Evolutionary conservation across 2,329 filamentous ascomycete species (phyloP).

Genomic region (Drechslerella stenobrocha): DNA sequence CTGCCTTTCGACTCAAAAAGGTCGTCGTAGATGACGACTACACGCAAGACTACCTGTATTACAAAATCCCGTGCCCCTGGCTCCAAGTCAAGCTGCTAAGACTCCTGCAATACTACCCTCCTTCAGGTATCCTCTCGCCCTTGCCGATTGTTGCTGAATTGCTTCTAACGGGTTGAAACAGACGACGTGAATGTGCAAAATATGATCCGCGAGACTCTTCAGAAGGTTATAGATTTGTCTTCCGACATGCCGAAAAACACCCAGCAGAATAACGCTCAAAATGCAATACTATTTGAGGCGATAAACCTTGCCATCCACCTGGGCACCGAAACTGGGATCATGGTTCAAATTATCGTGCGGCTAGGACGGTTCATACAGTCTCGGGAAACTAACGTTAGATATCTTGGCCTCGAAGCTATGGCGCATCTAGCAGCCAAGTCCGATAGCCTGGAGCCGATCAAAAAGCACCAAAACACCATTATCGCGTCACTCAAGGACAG

Average conservation of each 20-base stretch:
- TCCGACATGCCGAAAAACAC: conserved; percentile 97
- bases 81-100: conserved; percentile 92
- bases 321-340: conserved; percentile 88
- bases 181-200: conserved; percentile 90
- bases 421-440: conserved; percentile 91
- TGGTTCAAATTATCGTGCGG: conserved; percentile 91
- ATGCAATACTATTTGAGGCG: conserved; percentile 95
- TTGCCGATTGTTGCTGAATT: conserved; percentile 48
- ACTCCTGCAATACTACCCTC: conserved; percentile 91
- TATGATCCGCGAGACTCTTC: conserved; percentile 86
- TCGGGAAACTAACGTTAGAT: conserved; percentile 93
- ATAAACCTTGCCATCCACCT: conserved; percentile 98
- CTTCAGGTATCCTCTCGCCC: conserved; percentile 68
- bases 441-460: conserved; percentile 94
- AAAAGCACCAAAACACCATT: conserved; percentile 96
- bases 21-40: conserved; percentile 90
- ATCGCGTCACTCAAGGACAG: conserved; percentile 90
- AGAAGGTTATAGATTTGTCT: conserved; percentile 86
- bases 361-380: conserved; percentile 96
- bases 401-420: conserved; percentile 95
- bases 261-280: conserved; percentile 98
- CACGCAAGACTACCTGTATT: conserved; percentile 90
- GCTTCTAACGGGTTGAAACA: conserved; percentile 55
- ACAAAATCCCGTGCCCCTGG: conserved; percentile 99
- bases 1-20: conserved; percentile 82